phyloP scores from a whole-genome alignment of 75 land plant species.

The Selaginella moellendorffii region DNA sequence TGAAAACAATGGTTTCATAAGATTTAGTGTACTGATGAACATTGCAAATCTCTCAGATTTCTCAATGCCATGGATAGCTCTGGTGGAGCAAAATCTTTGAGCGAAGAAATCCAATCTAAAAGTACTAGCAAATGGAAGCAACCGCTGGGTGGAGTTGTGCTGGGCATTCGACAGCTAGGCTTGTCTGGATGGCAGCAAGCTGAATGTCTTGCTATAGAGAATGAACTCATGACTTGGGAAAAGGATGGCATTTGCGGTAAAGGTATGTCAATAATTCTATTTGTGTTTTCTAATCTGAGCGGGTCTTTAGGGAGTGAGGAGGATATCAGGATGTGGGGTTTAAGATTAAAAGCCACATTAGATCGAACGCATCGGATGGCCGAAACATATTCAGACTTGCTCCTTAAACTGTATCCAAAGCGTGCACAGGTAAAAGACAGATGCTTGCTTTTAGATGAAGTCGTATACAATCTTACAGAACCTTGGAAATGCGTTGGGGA shows the following conservation, averaged over 20 bases:
- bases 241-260: constrained; percentile 46
- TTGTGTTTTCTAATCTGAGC: constrained; percentile 1
- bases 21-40: neutral
- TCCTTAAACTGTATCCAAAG: constrained; percentile 63
- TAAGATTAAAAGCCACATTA: constrained; percentile 83
- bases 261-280: constrained; percentile 16
- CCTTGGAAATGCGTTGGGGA: constrained; percentile 69
- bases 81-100: constrained; percentile 67
- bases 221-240: constrained; percentile 64
- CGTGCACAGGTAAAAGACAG: constrained; percentile 49
- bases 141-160: constrained; percentile 44
- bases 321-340: constrained; percentile 63
- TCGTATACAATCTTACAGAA: constrained; percentile 28
- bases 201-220: constrained; percentile 70
- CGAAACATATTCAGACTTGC: constrained; percentile 71
- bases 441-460: neutral
- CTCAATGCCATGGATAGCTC: constrained; percentile 51
- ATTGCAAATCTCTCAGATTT: constrained; percentile 36
- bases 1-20: constrained; percentile 10
- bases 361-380: constrained; percentile 81
- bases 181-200: constrained; percentile 72
- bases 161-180: constrained; percentile 49
- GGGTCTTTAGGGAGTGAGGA: constrained; percentile 40
- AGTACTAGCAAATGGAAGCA: constrained; percentile 44
- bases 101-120: constrained; percentile 25